Base-by-base conservation (phyloP, 768 basidiomycete species). In the Mycena latifolia region DNA sequence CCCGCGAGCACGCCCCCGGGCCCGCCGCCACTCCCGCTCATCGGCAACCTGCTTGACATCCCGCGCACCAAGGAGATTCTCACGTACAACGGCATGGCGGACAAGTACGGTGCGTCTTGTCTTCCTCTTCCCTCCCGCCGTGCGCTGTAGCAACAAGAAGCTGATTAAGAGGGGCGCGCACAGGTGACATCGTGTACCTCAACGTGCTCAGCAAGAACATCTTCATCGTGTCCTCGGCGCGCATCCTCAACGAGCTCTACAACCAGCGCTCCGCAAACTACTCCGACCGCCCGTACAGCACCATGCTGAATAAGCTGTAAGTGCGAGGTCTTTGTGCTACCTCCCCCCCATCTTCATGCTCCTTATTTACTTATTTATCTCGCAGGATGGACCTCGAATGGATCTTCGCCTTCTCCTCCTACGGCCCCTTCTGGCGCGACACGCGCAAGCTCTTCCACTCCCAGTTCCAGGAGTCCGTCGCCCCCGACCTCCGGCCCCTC, bases 321-420 rank as follows among this genome's bases (percentile, higher is more conserved):
- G 39, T 46, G n/a, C n/a, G n/a, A n/a, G n/a, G n/a, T n/a, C n/a
- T n/a, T n/a, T n/a, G n/a, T n/a, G n/a, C n/a, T n/a, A n/a, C n/a
- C 20, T 11, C 20, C 18, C 41, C 41, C 4, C 6, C 43, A 18
- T 41, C 22, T 39, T 54, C 29, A 35, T 35, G 8, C 33, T 6
- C 33, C 33, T 6, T 7, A 6, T 35, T 35, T 29, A 55, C 25
- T 41, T 9, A 41, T 27, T n/a, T 5, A 12, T 4, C 17, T 7
- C 28, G 27, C 28, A 56, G 55, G 41, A 56, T 56, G 55, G 55
- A 56, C 24, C 27, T 56, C 20, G 43, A 46, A 31, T 56, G 55
- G 55, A 56, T 56, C 24, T 56, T 56, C 41, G 41, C 55, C 24
- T 56, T 56, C 55, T 17, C 27, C 25, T 56, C 55, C 28, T 56